phyloP scores from a whole-genome alignment of 176 grass and related monocot species.

The Carex scoparia region DNA sequence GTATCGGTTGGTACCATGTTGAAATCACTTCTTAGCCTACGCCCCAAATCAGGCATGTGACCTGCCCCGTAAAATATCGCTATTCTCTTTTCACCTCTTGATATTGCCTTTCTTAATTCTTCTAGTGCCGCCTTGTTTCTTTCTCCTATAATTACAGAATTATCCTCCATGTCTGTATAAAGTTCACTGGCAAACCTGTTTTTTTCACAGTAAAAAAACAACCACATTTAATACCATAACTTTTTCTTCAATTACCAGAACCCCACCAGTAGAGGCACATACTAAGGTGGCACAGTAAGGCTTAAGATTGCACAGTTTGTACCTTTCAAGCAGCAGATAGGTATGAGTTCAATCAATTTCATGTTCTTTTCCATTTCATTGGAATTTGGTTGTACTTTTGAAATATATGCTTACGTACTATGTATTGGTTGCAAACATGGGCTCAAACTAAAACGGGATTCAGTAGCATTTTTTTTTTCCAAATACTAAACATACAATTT shows the following conservation, averaged over 20 bases:
- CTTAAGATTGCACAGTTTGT: neutral
- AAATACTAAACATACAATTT: neutral
- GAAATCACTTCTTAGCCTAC: conserved; percentile 63
- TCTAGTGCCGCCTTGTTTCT: conserved; percentile 78
- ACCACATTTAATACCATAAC: neutral
- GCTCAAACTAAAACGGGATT: neutral
- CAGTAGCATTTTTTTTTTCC: neutral
- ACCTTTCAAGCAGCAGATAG: neutral
- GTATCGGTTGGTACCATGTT: conserved; percentile 58
- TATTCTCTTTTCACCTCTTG: conserved; percentile 59
- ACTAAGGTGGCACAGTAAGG: neutral
- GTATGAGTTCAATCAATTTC: neutral
- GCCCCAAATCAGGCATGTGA: conserved; percentile 89
- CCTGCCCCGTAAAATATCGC: conserved; percentile 84
- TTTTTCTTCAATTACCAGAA: neutral
- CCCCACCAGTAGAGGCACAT: neutral
- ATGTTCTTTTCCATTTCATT: neutral
- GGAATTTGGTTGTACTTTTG: neutral
- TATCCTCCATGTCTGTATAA: conserved; percentile 47
- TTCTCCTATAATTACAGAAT: conserved; percentile 88
- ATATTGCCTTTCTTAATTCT: conserved; percentile 63
- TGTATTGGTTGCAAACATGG: neutral
- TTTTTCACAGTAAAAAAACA: neutral
- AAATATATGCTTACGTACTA: neutral
- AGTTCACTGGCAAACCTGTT: conserved; percentile 19